phyloP scores from a whole-genome alignment of 176 grass and related monocot species.

The Echinochloa phyllopogon region DNA sequence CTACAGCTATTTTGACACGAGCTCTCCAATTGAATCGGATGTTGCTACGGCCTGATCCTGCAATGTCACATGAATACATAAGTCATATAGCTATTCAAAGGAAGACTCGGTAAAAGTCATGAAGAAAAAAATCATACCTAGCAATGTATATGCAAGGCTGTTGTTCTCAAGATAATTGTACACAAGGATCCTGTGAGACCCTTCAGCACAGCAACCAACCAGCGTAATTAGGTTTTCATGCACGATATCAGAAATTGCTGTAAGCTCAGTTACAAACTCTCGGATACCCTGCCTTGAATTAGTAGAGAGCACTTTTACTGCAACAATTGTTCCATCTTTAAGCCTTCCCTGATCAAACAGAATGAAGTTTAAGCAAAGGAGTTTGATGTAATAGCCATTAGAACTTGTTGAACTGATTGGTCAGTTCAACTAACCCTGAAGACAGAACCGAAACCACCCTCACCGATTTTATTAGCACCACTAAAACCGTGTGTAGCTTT shows the following conservation, averaged over 20 bases:
- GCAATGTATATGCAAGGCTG: slow-evolving; percentile 71
- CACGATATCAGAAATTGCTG: slow-evolving; percentile 63
- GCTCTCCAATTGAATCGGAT: slow-evolving; percentile 76
- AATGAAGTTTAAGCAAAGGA: slow-evolving; percentile 30
- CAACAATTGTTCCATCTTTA: slow-evolving; percentile 71
- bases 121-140: slow-evolving; percentile 61
- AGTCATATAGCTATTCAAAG: slow-evolving; percentile 27
- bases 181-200: slow-evolving; percentile 71
- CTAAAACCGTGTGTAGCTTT: slow-evolving; percentile 81
- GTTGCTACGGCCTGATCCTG: slow-evolving; percentile 58
- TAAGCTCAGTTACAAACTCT: slow-evolving; percentile 76
- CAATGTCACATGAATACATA: slow-evolving; percentile 34
- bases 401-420: slow-evolving; percentile 10
- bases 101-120: not conserved
- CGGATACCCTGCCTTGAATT: slow-evolving; percentile 74
- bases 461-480: slow-evolving; percentile 74
- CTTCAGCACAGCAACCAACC: slow-evolving; percentile 81
- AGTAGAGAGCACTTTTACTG: slow-evolving; percentile 79
- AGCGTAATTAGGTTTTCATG: slow-evolving; percentile 84
- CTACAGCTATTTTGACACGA: slow-evolving; percentile 72
- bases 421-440: slow-evolving; percentile 66
- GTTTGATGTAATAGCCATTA: not conserved
- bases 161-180: slow-evolving; percentile 91
- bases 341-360: slow-evolving; percentile 71
- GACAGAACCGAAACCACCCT: slow-evolving; percentile 86